Evolutionary conservation across 2,329 filamentous ascomycete genomes (phyloP).

Genomic region (Teratosphaeria viscida): DNA sequence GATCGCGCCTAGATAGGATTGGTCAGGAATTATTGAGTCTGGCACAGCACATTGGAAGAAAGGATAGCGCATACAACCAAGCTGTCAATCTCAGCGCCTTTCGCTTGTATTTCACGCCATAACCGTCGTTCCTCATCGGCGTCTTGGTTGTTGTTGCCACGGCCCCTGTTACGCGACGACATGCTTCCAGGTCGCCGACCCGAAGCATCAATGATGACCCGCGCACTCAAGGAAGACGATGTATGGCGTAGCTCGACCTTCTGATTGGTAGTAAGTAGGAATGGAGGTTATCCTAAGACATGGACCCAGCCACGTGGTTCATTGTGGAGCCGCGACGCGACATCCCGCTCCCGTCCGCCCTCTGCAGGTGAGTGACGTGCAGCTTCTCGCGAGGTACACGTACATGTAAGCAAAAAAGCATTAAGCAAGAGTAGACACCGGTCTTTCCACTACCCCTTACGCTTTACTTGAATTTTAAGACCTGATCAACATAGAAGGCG

Average conservation of each 20-base stretch:
- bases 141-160: conserved; percentile 38
- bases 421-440: background rate
- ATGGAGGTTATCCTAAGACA: background rate
- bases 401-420: background rate
- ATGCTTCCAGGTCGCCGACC: conserved; percentile 18
- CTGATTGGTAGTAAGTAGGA: background rate
- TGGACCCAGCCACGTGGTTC: background rate
- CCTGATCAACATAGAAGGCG: background rate
- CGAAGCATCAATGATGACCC: background rate
- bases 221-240: too few species aligned
- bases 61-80: conserved; percentile 32
- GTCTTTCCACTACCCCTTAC: too few species aligned
- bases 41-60: background rate
- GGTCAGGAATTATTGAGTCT: background rate
- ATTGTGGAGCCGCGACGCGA: background rate
- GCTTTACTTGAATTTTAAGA: too few species aligned
- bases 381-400: background rate
- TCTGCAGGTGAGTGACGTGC: background rate
- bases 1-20: conserved; percentile 15
- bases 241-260: background rate
- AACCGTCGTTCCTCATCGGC: conserved; percentile 40
- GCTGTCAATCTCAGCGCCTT: conserved; percentile 35
- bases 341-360: background rate
- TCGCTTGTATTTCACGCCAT: conserved; percentile 38
- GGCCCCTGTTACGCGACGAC: conserved; percentile 36